A percentile compares a stretch with the other conserved stretches of the same genome.
Conservation (phyloP, 306 rosid genomes). For the Alnus glutinosa region DNA sequence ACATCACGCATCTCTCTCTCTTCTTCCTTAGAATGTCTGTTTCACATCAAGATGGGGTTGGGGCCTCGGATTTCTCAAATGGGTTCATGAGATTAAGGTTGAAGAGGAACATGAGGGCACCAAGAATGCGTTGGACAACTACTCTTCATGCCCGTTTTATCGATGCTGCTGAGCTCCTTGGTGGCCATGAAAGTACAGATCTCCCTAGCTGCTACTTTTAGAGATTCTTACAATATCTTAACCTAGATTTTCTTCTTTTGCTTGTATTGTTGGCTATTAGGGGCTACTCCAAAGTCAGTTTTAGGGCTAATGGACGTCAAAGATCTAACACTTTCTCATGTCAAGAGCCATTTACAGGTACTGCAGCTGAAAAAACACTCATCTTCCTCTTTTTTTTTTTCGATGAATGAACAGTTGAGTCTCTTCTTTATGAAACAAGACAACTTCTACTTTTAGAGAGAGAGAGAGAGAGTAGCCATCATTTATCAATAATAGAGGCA, state of each 20-base stretch:
- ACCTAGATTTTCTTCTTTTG: too few relatives aligned
- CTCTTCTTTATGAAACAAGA: slow-evolving; percentile 50
- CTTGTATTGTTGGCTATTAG: slow-evolving; percentile 33
- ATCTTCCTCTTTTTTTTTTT: neutral
- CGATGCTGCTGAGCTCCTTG: slow-evolving; percentile 89
- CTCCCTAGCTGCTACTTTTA: neutral
- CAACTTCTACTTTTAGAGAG: slow-evolving; percentile 67
- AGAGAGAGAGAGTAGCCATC: slow-evolving; percentile 58
- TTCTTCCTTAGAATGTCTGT: slow-evolving; percentile 45
- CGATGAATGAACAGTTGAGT: slow-evolving; percentile 46
- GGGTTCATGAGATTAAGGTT: slow-evolving; percentile 55
- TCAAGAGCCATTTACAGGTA: slow-evolving; percentile 98
- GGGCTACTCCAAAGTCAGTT: slow-evolving; percentile 94
- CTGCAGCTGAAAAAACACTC: neutral
- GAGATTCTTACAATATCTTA: too few relatives aligned
- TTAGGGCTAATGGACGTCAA: slow-evolving; percentile 94
- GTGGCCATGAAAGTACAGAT: slow-evolving; percentile 88
- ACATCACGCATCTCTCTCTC: neutral
- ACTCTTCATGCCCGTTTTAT: slow-evolving; percentile 87
- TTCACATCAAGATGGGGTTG: slow-evolving; percentile 23
- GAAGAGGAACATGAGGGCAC: slow-evolving; percentile 80
- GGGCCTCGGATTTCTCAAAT: slow-evolving; percentile 36
- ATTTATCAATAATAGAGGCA: slow-evolving; percentile 93
- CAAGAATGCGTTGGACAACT: slow-evolving; percentile 95
- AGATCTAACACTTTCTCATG: slow-evolving; percentile 96